Conservation (phyloP, 169 alveolate species). For the Plasmodium malariae region DNA sequence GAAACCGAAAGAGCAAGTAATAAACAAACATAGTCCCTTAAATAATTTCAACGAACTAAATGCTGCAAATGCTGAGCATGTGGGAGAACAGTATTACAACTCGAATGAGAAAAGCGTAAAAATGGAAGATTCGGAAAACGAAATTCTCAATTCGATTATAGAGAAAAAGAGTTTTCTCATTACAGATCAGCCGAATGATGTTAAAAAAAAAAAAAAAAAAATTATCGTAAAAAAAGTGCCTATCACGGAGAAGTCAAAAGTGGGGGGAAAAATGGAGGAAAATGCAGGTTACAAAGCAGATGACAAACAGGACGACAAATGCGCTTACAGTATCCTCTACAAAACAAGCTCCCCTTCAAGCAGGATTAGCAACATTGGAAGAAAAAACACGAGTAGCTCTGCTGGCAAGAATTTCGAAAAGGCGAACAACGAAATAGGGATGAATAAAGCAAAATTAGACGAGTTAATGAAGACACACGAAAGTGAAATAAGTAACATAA, state of each 20-base stretch:
- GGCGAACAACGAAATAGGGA: conserved; percentile 7
- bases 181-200: background rate
- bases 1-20: background rate
- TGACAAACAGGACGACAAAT: background rate
- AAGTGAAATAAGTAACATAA: background rate
- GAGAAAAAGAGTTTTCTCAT: background rate
- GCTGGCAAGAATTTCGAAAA: background rate
- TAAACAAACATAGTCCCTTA: background rate
- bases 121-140: conserved; percentile 32
- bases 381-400: background rate
- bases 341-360: background rate
- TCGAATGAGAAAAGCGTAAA: background rate
- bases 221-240: conserved; percentile 8
- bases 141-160: conserved; percentile 37
- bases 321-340: background rate
- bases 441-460: background rate
- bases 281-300: background rate
- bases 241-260: conserved; percentile 12
- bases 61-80: background rate
- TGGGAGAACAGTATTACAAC: too few species aligned
- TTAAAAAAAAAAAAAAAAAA: conserved; percentile 25
- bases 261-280: background rate
- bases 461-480: background rate
- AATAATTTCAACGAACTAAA: background rate
- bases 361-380: background rate